Base-by-base conservation (phyloP, 495 filamentous ascomycete genomes). In the Trichoderma erinaceum region DNA sequence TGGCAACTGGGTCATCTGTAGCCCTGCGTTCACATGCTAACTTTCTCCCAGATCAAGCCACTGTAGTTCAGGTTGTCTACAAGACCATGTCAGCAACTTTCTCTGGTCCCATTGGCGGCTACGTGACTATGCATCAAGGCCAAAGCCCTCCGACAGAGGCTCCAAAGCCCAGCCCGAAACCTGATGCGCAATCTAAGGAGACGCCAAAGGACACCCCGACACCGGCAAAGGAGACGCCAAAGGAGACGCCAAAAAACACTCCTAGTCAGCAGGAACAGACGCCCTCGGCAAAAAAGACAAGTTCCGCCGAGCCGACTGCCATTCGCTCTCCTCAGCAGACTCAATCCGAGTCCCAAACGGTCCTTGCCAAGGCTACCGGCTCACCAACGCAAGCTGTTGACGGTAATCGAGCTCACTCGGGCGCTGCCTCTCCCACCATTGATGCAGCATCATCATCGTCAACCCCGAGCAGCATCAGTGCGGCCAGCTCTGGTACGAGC, bases 71-170 rank as follows among this genome's bases (percentile, higher is more conserved):
- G 18, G 78, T 83, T 43, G 82, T 88, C 15, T 86, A 86, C 73
- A 74, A 83, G 65, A 89, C 88, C 12, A 78, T 84, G 56, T 67
- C 78, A 7, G 72, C 80, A 41, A 87, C 85, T 25, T 89, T 88
- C 64, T 75, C 78, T 41, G 87, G 86, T 16, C 78, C 81, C 1
- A 75, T 87, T 58, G 86, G 74, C 58, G 86, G 86, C 50, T 87
- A 83, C 68, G 75, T 80, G 58, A 88, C 87, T 10, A 48, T 80
- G 13, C 25, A 56, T 1, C 11, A 13, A 7, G 27, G 10, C 11
- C 44, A 23, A 38, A 38, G 35, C 8, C 25, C 25, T n/a, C 44
- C 65, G 27, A 48, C 41, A 6, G 16, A 48, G 41, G 32, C 38
- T 13, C 64, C 41, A 6, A 43, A 43, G 64, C 46, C 25, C 27